Evolutionary conservation across 192 early-diverging fungal species (phyloP).

Genomic region (Gigaspora rosea): DNA sequence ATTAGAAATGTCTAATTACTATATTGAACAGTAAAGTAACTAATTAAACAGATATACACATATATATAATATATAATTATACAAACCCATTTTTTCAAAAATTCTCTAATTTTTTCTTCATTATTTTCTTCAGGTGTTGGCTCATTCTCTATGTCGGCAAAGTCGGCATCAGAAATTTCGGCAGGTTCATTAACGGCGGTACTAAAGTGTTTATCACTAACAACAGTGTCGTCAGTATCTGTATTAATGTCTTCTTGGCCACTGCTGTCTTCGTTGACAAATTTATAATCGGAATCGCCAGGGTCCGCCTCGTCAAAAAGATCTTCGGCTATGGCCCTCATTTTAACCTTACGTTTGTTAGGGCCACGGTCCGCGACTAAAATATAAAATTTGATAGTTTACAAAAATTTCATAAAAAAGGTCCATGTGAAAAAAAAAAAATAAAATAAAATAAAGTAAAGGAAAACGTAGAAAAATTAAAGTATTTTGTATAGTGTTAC

Average conservation of each 20-base stretch:
- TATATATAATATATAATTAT: neutral
- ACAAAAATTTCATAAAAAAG: neutral
- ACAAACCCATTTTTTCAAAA: conserved; percentile 22
- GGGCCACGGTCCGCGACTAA: conserved; percentile 50
- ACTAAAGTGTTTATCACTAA: conserved; percentile 37
- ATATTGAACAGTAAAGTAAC: too few species aligned
- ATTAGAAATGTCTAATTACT: neutral
- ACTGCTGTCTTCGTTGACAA: conserved; percentile 22
- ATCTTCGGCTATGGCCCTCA: conserved; percentile 41
- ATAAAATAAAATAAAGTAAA: neutral
- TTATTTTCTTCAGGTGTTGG: neutral
- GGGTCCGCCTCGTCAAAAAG: conserved; percentile 41
- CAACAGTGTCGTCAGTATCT: conserved; percentile 38
- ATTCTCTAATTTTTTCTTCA: neutral
- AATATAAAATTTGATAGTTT: neutral
- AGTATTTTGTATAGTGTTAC: neutral
- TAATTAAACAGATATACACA: neutral
- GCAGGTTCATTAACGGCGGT: neutral
- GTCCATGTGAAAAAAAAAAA: neutral
- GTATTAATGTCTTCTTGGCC: conserved; percentile 39
- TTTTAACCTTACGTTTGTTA: conserved; percentile 48
- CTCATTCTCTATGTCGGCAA: neutral
- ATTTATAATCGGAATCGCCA: conserved; percentile 46
- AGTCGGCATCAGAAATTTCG: neutral
- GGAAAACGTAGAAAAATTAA: neutral